These are phyloP conservation scores for Guadua angustifolia DNA, from an alignment of 176 grass and related monocot species.

Conservation along the genomic window DNA sequence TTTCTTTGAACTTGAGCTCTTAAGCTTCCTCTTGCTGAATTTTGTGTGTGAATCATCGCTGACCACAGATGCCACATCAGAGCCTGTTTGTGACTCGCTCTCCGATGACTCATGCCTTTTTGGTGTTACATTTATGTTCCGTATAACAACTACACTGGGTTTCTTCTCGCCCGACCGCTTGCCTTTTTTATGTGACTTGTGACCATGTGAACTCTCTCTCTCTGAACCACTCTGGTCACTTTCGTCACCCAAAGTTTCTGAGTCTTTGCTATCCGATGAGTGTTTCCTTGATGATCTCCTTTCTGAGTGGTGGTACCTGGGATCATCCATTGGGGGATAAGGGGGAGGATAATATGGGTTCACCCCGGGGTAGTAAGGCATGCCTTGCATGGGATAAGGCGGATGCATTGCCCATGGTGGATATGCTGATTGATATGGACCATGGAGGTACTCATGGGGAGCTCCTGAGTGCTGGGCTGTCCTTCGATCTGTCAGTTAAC, in stretches of 20 bases:
- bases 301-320: slow-evolving; percentile 50
- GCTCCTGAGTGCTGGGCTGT: slow-evolving; percentile 41
- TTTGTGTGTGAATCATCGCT: slow-evolving; percentile 52
- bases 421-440: slow-evolving; percentile 63
- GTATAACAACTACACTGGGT: slow-evolving; percentile 70
- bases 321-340: slow-evolving; percentile 72
- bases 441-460: slow-evolving; percentile 67
- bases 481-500: slow-evolving; percentile 58
- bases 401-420: slow-evolving; percentile 91
- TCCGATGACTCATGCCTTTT: slow-evolving; percentile 61
- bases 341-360: slow-evolving; percentile 66
- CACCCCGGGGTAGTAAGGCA: slow-evolving; percentile 76
- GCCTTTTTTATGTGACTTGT: slow-evolving; percentile 68
- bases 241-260: slow-evolving; percentile 57
- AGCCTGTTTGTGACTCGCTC: slow-evolving; percentile 58
- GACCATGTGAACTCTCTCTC: slow-evolving; percentile 51
- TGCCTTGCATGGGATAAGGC: slow-evolving; percentile 80
- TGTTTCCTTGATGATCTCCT: slow-evolving; percentile 55
- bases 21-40: slow-evolving; percentile 59
- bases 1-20: slow-evolving; percentile 66
- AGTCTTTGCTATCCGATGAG: slow-evolving; percentile 55
- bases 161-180: slow-evolving; percentile 67
- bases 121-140: slow-evolving; percentile 84
- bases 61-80: slow-evolving; percentile 58
- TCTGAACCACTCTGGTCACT: slow-evolving; percentile 66